These are phyloP conservation scores for Candida nanaspora DNA, from an alignment of 805 yeast species.

Conservation along the genomic window DNA sequence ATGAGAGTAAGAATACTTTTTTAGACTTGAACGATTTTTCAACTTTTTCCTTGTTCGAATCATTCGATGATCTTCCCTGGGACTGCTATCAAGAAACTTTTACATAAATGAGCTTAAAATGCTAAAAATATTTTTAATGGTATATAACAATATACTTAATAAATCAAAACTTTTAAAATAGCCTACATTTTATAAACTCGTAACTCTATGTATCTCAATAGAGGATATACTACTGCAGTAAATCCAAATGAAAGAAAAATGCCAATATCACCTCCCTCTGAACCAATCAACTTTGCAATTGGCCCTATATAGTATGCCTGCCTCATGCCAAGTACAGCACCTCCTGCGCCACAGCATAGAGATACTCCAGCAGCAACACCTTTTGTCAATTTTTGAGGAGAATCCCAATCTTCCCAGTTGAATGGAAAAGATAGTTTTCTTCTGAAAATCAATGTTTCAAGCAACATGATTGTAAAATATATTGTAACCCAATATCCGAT, in stretches of 20 bases:
- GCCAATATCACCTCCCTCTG: constrained; percentile 64
- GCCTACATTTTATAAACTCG: constrained; percentile 19
- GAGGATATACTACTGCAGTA: constrained; percentile 51
- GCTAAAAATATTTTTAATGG: too few species aligned
- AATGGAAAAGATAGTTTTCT: constrained; percentile 35
- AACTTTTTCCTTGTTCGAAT: neutral
- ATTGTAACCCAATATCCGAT: constrained; percentile 78
- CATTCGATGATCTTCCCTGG: neutral
- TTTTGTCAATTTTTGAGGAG: constrained; percentile 44
- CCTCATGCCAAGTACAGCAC: constrained; percentile 74
- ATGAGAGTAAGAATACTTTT: too few species aligned
- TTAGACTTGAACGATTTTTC: neutral
- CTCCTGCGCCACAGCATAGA: constrained; percentile 57
- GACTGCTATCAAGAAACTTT: neutral
- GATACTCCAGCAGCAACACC: constrained; percentile 63
- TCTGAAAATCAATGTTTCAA: constrained; percentile 61
- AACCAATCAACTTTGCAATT: constrained; percentile 53
- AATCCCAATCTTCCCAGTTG: constrained; percentile 64
- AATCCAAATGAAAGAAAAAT: constrained; percentile 69
- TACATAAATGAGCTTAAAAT: too few species aligned
- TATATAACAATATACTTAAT: too few species aligned
- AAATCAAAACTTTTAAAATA: too few species aligned
- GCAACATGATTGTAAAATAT: constrained; percentile 53
- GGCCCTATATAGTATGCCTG: constrained; percentile 76
- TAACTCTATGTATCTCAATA: constrained; percentile 50